Evolutionary conservation across 129 eudicot species (phyloP), one percentile per base, ranked within the genome.

Genomic region (Escallonia rubra): DNA sequence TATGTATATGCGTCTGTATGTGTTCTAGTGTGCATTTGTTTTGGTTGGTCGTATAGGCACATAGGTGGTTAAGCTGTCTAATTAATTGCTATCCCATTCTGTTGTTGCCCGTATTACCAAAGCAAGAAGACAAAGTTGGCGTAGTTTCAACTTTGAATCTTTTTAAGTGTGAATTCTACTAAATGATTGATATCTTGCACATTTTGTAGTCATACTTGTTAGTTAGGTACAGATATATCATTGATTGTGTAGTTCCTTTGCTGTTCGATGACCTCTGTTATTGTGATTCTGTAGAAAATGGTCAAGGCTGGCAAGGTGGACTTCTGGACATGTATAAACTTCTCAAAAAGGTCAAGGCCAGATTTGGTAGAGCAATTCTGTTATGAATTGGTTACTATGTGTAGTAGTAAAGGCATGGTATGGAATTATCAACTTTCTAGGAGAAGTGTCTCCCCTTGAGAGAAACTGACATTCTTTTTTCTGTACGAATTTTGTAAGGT

Each of bases 341-440:
- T 93, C 59, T 86, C 98, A n/a, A 23, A 0, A 23, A 71, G 83
- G 46, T 16, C 44, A 7, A 69, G 58, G 4, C 63, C 16, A 6
- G 80, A 72, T 51, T 41, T 64, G 10, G 85, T 66, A 7, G 39
- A 39, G 13, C 43, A 52, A 6, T 86, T 93, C 57, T 80, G 84
- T 64, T 0, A 13, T 2, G 81, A 71, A 16, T 62, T 93, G 63
- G 75, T 80, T 12, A 1, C 9, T 7, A 89, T 86, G 95, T 93
- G 98, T 55, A 39, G 44, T 40, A 82, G 81, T 45, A 89, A 85
- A 78, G 98, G 98, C 43, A 86, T 93, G 65, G 98, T 93, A 78
- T 50, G 87, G 44, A 15, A 61, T 14, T 67, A 0, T 10, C 10
- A 42, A 6, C 15, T 12, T 43, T 57, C 13, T n/a, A 50, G 12